Base-by-base conservation (phyloP, 164 flowering plant genomes). In the Kalanchoe fedtschenkoi region DNA sequence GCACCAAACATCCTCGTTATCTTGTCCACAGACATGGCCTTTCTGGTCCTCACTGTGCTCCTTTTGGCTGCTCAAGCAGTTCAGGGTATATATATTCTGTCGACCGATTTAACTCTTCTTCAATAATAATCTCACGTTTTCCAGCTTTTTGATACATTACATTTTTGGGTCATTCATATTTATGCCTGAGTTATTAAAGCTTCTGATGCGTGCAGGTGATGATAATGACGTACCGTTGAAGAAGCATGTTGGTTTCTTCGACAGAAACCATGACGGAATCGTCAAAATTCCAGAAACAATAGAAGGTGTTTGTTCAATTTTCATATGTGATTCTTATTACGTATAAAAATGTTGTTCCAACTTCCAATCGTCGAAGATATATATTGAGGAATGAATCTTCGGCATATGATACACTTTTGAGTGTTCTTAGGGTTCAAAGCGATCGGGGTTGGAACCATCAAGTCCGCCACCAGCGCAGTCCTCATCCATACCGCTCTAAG, bases 191-290 rank as follows among this genome's bases (percentile, higher is more conserved):
- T n/a, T n/a, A n/a, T n/a, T n/a, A n/a, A n/a, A n/a, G n/a, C n/a
- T n/a, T n/a, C n/a, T n/a, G n/a, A n/a, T n/a, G 46, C n/a, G 5
- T 42, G n/a, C 17, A 42, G 15, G 46, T 21, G 28, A 46, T 21
- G 53, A 5, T 17, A 15, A 22, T 22, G 13, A 47, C 11, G 10
- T 7, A 6, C 13, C 54, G 6, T 29, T 47, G 11, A 47, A 8
- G 10, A 47, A 47, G 24, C 54, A 47, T 47, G 54, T 47, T 29
- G 54, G 14, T 22, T 47, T 47, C 29, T 47, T 47, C 54, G 54
- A 47, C 28, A 22, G 54, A 22, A 47, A 47, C 54, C 54, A 47
- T 22, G 54, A 47, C 3, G 54, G 54, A 22, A 47, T 47, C 54
- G 24, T 47, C 21, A 2, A 47, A 21, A 22, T 47, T 22, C 13